Evolutionary conservation across 495 filamentous ascomycete genomes (phyloP).

Genomic region (Xylaria castorea): DNA sequence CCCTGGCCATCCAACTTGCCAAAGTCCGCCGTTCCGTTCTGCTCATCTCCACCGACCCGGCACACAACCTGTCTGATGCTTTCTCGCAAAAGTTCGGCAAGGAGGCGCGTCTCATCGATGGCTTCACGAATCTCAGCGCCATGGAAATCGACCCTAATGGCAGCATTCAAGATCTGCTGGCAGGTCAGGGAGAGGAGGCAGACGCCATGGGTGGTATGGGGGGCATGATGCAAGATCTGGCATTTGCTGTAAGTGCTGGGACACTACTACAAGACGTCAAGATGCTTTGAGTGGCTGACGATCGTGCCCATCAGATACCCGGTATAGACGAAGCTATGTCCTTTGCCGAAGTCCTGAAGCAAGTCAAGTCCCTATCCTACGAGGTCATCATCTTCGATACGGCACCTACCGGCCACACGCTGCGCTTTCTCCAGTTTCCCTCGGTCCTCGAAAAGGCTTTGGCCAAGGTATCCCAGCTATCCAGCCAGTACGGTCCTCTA

Average conservation of each 20-base stretch:
- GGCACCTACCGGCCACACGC: slow-evolving; percentile 96
- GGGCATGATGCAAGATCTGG: slow-evolving; percentile 69
- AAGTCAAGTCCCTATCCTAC: slow-evolving; percentile 99
- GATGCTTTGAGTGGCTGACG: slow-evolving; percentile 1
- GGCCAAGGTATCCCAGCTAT: slow-evolving; percentile 93
- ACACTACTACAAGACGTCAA: background rate
- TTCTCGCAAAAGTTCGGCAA: slow-evolving; percentile 99
- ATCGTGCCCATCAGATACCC: slow-evolving; percentile 71
- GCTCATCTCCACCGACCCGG: slow-evolving; percentile 97
- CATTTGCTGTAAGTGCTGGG: slow-evolving; percentile 60
- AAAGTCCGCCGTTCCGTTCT: slow-evolving; percentile 94
- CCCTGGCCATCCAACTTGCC: slow-evolving; percentile 96
- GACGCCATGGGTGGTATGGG: slow-evolving; percentile 64
- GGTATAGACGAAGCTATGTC: slow-evolving; percentile 99
- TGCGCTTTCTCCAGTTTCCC: slow-evolving; percentile 98
- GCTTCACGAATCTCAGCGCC: slow-evolving; percentile 91
- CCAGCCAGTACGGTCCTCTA: slow-evolving; percentile 93
- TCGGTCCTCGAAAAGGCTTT: slow-evolving; percentile 98
- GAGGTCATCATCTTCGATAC: slow-evolving; percentile 99
- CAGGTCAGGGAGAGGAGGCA: slow-evolving; percentile 76
- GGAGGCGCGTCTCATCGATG: slow-evolving; percentile 90
- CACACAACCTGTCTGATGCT: slow-evolving; percentile 97
- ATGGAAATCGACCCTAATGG: slow-evolving; percentile 99
- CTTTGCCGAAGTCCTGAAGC: slow-evolving; percentile 97
- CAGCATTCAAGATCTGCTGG: slow-evolving; percentile 93